Percentiles rank a stretch among this genome's conserved stretches.
Evolutionary conservation across 345 rosid genomes (phyloP).

Genomic region (Combretum micranthum): DNA sequence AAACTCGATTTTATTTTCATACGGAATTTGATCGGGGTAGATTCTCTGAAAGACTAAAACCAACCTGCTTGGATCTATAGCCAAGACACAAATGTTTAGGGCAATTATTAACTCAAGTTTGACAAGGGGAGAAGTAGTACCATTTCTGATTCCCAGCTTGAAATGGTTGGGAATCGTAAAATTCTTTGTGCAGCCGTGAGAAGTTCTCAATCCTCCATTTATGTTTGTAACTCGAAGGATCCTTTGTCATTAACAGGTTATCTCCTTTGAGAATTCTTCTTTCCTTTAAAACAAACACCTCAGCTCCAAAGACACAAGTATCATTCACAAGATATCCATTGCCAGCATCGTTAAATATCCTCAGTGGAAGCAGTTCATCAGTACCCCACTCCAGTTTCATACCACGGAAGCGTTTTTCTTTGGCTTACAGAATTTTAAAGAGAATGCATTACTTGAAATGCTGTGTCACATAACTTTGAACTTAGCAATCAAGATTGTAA

Average conservation of each 20-base stretch:
- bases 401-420: slow-evolving; percentile 26
- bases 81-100: too few species aligned
- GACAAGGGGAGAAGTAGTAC: too few species aligned
- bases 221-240: slow-evolving; percentile 5
- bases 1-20: too few species aligned
- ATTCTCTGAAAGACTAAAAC: too few species aligned
- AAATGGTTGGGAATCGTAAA: too few species aligned
- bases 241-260: slow-evolving; percentile 19
- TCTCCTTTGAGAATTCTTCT: slow-evolving; percentile 26
- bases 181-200: slow-evolving; percentile 14
- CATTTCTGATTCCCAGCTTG: too few species aligned
- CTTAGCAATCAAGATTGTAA: too few species aligned
- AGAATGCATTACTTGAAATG: not conserved
- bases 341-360: slow-evolving; percentile 13
- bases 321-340: slow-evolving; percentile 36
- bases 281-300: slow-evolving; percentile 33
- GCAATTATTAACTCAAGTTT: too few species aligned
- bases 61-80: too few species aligned
- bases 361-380: slow-evolving; percentile 23
- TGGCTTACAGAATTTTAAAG: slow-evolving; percentile 4
- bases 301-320: slow-evolving; percentile 33
- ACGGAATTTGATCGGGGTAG: too few species aligned
- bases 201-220: slow-evolving; percentile 34
- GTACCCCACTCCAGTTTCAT: slow-evolving; percentile 33
- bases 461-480: too few species aligned